A percentile compares a stretch with the other conserved stretches of the same genome.
These are phyloP conservation scores for Cucumis variabilis DNA, from an alignment of 331 rosid species.

Conservation along the genomic window DNA sequence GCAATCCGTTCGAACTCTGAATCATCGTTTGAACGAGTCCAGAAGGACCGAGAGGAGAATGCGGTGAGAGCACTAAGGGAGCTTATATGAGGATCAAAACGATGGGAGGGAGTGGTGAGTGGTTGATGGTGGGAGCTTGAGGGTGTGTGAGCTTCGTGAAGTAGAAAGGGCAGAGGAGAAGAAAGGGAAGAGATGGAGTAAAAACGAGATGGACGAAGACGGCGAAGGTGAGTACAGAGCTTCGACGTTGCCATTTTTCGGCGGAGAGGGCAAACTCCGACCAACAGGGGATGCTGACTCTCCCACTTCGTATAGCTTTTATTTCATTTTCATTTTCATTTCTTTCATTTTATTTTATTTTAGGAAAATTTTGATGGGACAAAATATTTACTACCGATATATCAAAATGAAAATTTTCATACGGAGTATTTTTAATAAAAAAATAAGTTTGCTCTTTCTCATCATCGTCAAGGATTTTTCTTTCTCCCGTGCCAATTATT, in stretches of 20 bases:
- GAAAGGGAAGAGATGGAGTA: constrained; percentile 25
- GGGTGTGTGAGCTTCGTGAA: constrained; percentile 26
- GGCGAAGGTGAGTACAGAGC: constrained; percentile 48
- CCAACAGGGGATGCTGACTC: neutral
- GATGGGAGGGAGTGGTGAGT: constrained; percentile 14
- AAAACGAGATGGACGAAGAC: constrained; percentile 36
- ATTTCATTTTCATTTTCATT: too few relatives aligned
- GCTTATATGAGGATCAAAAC: constrained; percentile 20
- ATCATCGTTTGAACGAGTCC: constrained; percentile 48
- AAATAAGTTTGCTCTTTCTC: too few relatives aligned
- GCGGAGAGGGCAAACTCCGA: constrained; percentile 11
- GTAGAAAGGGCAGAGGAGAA: constrained; percentile 19
- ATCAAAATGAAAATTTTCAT: too few relatives aligned
- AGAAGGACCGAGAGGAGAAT: constrained; percentile 56
- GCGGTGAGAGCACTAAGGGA: constrained; percentile 38
- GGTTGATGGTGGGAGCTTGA: constrained; percentile 24
- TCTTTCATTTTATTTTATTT: too few relatives aligned
- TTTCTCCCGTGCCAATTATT: too few relatives aligned
- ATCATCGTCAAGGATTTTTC: too few relatives aligned
- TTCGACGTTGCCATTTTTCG: constrained; percentile 51
- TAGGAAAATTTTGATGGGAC: too few relatives aligned
- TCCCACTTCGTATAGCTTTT: neutral
- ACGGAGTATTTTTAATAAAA: too few relatives aligned
- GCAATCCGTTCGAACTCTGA: constrained; percentile 37
- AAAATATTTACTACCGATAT: too few relatives aligned